Evolutionary conservation across 1,139 yeast genomes (phyloP).

Genomic region (Hansenula sp.): DNA sequence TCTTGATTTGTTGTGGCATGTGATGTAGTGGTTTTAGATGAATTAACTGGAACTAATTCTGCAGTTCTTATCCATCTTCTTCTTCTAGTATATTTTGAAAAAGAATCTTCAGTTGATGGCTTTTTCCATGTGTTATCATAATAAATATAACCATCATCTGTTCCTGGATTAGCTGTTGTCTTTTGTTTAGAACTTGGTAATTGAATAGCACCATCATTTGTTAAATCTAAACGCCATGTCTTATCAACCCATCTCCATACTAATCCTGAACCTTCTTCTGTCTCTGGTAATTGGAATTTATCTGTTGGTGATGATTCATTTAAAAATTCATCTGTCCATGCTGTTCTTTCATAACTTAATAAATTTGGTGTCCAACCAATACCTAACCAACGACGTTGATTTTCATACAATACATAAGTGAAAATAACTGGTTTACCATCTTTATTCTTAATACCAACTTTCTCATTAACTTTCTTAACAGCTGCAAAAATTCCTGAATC

Average conservation of each 20-base stretch:
- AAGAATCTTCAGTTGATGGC: slow-evolving; percentile 84
- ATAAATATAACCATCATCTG: slow-evolving; percentile 83
- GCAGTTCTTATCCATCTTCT: slow-evolving; percentile 97
- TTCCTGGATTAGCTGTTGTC: slow-evolving; percentile 71
- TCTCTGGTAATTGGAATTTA: slow-evolving; percentile 73
- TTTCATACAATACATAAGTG: slow-evolving; percentile 91
- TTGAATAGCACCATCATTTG: slow-evolving; percentile 83
- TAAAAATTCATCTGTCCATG: slow-evolving; percentile 95
- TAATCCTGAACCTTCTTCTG: slow-evolving; percentile 61
- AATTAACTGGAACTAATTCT: slow-evolving; percentile 48
- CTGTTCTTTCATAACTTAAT: slow-evolving; percentile 86
- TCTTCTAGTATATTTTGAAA: slow-evolving; percentile 86
- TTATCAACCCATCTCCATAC: slow-evolving; percentile 94
- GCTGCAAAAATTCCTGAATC: slow-evolving; percentile 56
- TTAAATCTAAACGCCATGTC: slow-evolving; percentile 85
- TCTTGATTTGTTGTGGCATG: slow-evolving; percentile 6
- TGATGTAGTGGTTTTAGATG: slow-evolving; percentile 9
- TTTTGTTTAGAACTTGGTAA: slow-evolving; percentile 60
- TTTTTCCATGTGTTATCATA: slow-evolving; percentile 93
- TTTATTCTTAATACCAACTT: slow-evolving; percentile 25
- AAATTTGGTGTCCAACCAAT: slow-evolving; percentile 96
- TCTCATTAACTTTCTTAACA: slow-evolving; percentile 40
- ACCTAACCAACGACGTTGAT: slow-evolving; percentile 96
- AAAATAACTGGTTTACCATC: slow-evolving; percentile 71
- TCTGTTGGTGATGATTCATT: slow-evolving; percentile 81